Evolutionary conservation across 2,329 filamentous ascomycete genomes (phyloP), one percentile per base, ranked within the genome.

Genomic region (Lecanicillium sp.): DNA sequence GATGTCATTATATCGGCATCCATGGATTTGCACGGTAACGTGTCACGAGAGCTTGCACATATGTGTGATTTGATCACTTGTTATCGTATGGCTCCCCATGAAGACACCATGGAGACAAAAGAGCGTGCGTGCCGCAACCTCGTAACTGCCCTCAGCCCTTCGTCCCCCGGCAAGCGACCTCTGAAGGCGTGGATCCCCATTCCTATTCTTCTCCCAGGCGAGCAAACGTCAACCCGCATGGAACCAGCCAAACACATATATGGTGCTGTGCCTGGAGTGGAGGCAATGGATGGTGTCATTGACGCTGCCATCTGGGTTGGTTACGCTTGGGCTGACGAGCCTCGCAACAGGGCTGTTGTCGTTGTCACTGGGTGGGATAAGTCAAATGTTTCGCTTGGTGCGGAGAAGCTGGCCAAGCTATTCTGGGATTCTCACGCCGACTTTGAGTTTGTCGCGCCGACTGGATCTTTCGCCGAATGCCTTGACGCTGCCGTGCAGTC

Each of bases 11-110:
- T 78, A 5, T 77, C 74, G 2, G 71, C 75, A 0, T 76, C 73
- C 0, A 78, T 78, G 74, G 75, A 78, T 54, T 61, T 78, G 15
- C 75, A 78, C 55, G 75, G 75, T 3, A 78, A 78, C 52, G 74
- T 78, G 7, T 76, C 73, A 8, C 63, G 65, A 5, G 60, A 67
- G 33, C 61, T 78, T 12, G 73, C 63, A 2, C 72, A 77, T 52
- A 67, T 70, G 61, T 68, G 67, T 3, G 75, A 78, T 54, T 55
- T 78, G 7, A 67, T 78, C 17, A 78, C 74, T 2, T 78, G 74
- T 55, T 78, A 74, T 51, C 71, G 73, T 14, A 74, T 68, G 56
- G 73, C 73, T 11, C 75, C 75, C 1, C 75, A 78, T 53, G 67
- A 74, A 20, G 74, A 78, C 53, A 67, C 65, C 2, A 56, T 62